Base-by-base conservation (phyloP, 2,329 filamentous ascomycete species). In the Arthrobotrys iridis region DNA sequence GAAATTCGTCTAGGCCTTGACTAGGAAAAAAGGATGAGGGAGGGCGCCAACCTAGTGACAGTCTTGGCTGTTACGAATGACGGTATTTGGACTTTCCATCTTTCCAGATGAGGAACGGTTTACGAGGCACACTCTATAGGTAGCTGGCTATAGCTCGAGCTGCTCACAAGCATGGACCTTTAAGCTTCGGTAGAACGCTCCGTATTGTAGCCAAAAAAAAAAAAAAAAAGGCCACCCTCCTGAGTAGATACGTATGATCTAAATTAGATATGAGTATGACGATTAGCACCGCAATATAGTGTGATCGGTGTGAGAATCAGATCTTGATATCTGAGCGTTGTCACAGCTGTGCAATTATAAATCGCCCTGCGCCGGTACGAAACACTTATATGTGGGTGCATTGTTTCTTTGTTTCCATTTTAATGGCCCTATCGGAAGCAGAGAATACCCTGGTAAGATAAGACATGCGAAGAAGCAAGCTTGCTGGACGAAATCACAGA, bases 271-370 rank as follows among this genome's bases (percentile, higher is more conserved):
- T 55, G 50, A 55, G 50, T 37, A 55, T 55, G 43, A 46, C 55
- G 66, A 63, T 71, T 45, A 40, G 43, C 46, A 40, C 45, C 28
- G 33, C 13, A 30, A 58, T 45, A 48, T 43, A 43, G 20, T 63
- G 58, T 72, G 58, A 64, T 64, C 57, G 46, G 33, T 35, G 22
- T 63, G 20, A 28, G 30, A 60, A 75, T 48, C 52, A 50, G 60
- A 75, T 75, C 63, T 68, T 60, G 71, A 64, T 64, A 75, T 75
- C 71, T 75, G 71, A 75, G 71, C 63, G 57, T 52, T 45, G 64
- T 68, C 46, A 66, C 60, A 65, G 13, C 28, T 26, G 59, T 57
- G 20, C 48, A 63, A 60, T 67, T 58, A 73, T 73, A 74, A 63
- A 66, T 59, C 48, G 63, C 71, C 48, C 57, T 68, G 58, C 62